phyloP scores from a whole-genome alignment of 805 yeast genomes.

The Ogataea wickerhamii region DNA sequence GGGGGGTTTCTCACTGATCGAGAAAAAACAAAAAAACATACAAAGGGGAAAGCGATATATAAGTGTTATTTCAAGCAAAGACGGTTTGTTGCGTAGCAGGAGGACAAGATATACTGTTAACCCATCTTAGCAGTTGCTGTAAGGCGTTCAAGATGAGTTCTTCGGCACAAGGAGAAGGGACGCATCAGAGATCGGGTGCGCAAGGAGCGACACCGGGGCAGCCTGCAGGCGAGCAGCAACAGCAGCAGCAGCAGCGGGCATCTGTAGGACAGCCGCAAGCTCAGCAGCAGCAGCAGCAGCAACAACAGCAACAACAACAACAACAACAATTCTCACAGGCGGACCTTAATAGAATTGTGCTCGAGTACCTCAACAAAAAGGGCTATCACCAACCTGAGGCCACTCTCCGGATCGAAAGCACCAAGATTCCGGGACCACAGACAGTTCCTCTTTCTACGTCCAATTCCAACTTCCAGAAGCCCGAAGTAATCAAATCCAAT shows the following conservation, averaged over 20 bases:
- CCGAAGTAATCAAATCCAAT: conserved; percentile 33
- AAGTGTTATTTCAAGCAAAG: too few relatives aligned
- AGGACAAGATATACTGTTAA: too few relatives aligned
- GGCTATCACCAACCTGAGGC: conserved; percentile 95
- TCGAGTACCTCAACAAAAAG: conserved; percentile 88
- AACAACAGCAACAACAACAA: conserved; percentile 6
- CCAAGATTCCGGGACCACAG: conserved; percentile 53
- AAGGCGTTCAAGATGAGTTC: not conserved
- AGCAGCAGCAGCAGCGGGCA: conserved; percentile 9
- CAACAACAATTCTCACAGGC: conserved; percentile 59
- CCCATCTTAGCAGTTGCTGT: too few relatives aligned
- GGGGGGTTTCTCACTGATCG: too few relatives aligned
- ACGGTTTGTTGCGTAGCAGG: too few relatives aligned
- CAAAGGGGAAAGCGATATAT: too few relatives aligned
- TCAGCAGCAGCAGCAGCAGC: conserved; percentile 7
- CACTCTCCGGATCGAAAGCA: conserved; percentile 82
- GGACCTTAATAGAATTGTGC: conserved; percentile 85
- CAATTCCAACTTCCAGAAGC: conserved; percentile 32
- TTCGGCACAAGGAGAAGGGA: conserved; percentile 1
- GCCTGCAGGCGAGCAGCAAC: conserved; percentile 12
- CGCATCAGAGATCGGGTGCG: conserved; percentile 8
- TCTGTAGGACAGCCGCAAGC: conserved; percentile 11
- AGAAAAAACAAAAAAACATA: too few relatives aligned
- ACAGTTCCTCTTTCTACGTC: conserved; percentile 48
- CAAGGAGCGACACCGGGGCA: conserved; percentile 5